Evolutionary conservation across 371 early-diverging fungal genomes (phyloP).

Genomic region (Cokeromyces recurvatus): DNA sequence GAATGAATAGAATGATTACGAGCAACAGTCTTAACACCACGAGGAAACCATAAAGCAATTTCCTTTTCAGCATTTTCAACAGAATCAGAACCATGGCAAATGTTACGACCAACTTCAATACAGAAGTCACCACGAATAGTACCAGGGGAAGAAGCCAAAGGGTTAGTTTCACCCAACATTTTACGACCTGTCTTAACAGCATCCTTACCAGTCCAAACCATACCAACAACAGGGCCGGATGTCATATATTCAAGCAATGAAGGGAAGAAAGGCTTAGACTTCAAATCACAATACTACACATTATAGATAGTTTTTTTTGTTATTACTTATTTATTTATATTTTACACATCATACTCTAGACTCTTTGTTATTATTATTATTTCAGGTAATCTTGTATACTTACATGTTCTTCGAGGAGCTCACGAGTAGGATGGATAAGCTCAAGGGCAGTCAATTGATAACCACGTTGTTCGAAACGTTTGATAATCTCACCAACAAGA

Average conservation of each 20-base stretch:
- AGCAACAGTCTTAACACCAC: conserved; percentile 61
- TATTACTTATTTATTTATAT: neutral
- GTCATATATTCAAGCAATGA: conserved; percentile 84
- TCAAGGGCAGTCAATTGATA: conserved; percentile 86
- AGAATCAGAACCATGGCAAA: conserved; percentile 99
- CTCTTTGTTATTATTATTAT: no score
- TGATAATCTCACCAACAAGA: conserved; percentile 94
- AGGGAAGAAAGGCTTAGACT: conserved; percentile 94
- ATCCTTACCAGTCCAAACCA: conserved; percentile 96
- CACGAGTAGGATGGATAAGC: conserved; percentile 70
- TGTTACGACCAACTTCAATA: conserved; percentile 92
- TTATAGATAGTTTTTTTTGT: neutral
- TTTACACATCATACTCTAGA: no score
- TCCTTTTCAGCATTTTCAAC: conserved; percentile 97
- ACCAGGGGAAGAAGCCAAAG: conserved; percentile 91
- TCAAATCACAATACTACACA: conserved; percentile 84
- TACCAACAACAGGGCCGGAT: conserved; percentile 91
- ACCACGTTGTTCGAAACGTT: conserved; percentile 90
- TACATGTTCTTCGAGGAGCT: conserved; percentile 89
- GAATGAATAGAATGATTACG: conserved; percentile 55
- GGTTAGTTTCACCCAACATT: conserved; percentile 96
- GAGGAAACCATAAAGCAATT: conserved; percentile 97
- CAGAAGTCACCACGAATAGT: conserved; percentile 99
- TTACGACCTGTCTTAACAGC: conserved; percentile 96
- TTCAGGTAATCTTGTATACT: conserved; percentile 3